phyloP scores from a whole-genome alignment of 805 yeast genomes.

The Tetrapisispora iriomotensis region DNA sequence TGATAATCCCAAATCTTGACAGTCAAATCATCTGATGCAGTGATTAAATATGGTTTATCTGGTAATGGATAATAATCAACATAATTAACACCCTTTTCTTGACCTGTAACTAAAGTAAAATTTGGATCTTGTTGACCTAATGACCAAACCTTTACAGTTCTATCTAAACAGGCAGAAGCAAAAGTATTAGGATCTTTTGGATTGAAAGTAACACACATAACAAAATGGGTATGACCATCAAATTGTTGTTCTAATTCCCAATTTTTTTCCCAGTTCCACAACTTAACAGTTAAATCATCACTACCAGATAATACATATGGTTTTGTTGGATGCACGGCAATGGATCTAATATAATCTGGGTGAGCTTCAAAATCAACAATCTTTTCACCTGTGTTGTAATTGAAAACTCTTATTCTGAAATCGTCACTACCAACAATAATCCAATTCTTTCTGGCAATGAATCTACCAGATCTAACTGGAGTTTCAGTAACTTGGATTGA shows the following conservation, averaged over 20 bases:
- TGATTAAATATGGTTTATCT: constrained; percentile 91
- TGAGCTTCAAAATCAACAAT: constrained; percentile 95
- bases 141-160: constrained; percentile 95
- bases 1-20: constrained; percentile 94
- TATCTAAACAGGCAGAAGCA: constrained; percentile 94
- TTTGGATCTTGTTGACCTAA: constrained; percentile 80
- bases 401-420: constrained; percentile 85
- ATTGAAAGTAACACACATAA: constrained; percentile 89
- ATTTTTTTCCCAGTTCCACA: constrained; percentile 96
- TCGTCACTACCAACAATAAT: constrained; percentile 93
- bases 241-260: constrained; percentile 87
- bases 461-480: constrained; percentile 92
- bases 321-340: constrained; percentile 90
- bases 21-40: constrained; percentile 84
- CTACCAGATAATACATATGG: constrained; percentile 82
- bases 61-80: constrained; percentile 96
- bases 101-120: constrained; percentile 86
- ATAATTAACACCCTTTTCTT: constrained; percentile 85
- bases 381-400: constrained; percentile 92
- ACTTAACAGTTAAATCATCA: constrained; percentile 83
- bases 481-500: constrained; percentile 90
- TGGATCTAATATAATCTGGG: constrained; percentile 88
- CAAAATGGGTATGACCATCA: constrained; percentile 93
- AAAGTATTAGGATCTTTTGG: constrained; percentile 97
- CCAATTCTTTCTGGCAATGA: constrained; percentile 96